Percentiles rank a stretch among this genome's conserved stretches.
Evolutionary conservation across 225 moss, liverwort and hornwort genomes (phyloP).

Genomic region (Marchantia paleacea): DNA sequence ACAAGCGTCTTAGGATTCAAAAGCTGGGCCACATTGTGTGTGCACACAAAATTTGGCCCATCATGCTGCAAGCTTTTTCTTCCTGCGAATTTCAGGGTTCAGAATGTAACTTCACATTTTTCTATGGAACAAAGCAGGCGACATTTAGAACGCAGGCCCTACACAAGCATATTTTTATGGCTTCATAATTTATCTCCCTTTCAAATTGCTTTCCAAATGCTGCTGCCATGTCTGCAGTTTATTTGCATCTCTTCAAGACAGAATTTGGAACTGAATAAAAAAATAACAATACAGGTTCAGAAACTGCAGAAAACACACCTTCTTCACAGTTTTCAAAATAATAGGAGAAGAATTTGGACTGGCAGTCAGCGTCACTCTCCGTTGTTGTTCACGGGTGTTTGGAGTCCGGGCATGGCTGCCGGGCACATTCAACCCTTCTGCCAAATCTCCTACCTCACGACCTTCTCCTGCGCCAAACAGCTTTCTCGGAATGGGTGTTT

Average conservation of each 20-base stretch:
- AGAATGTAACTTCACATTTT: background rate
- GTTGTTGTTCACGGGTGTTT: conserved; percentile 13
- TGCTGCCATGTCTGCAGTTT: background rate
- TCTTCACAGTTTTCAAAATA: conserved; percentile 37
- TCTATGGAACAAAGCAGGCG: background rate
- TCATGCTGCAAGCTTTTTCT: background rate
- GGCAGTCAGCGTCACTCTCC: conserved; percentile 24
- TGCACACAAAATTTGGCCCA: background rate
- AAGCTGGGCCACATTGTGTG: background rate
- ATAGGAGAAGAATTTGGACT: conserved; percentile 24
- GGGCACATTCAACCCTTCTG: conserved; percentile 23
- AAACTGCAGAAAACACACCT: conserved; percentile 13
- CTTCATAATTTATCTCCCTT: background rate
- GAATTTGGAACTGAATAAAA: background rate
- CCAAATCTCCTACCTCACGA: conserved; percentile 34
- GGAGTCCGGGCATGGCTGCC: conserved; percentile 14
- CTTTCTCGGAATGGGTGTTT: conserved; percentile 41
- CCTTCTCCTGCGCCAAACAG: conserved; percentile 32
- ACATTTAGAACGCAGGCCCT: background rate
- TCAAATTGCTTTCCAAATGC: background rate
- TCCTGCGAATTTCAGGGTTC: background rate
- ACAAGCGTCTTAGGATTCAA: background rate
- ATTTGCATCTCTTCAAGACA: background rate
- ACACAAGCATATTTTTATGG: background rate
- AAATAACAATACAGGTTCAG: background rate